These are phyloP conservation scores for Ploettnerulaceae sp. DNA, from an alignment of 2,329 filamentous ascomycete genomes.

Conservation along the genomic window DNA sequence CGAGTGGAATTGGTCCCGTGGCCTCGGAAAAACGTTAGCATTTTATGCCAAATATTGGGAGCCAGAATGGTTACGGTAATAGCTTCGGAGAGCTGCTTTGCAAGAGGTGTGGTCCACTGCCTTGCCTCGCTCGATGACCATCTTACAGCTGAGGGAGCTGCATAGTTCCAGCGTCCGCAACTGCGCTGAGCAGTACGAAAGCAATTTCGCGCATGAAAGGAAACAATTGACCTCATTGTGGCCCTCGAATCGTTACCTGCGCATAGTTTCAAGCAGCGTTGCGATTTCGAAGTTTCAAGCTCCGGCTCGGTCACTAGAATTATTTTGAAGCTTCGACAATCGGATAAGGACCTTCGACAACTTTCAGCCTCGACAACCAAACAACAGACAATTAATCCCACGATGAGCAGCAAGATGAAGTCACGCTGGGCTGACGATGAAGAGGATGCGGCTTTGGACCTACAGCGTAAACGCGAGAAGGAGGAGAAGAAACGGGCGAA, in stretches of 20 bases:
- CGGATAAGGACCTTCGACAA: conserved; percentile 7
- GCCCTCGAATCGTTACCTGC: conserved; percentile 10
- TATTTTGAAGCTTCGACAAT: too few species aligned
- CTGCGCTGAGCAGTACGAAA: conserved; percentile 20
- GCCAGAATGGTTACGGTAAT: conserved; percentile 61
- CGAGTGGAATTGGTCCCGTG: conserved; percentile 86
- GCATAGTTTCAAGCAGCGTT: conserved; percentile 14
- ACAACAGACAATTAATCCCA: conserved; percentile 14
- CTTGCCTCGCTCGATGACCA: conserved; percentile 31
- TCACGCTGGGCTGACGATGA: conserved; percentile 88
- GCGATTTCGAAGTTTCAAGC: too few species aligned
- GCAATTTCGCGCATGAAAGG: conserved; percentile 19
- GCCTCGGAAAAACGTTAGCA: conserved; percentile 47
- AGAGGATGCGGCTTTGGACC: conserved; percentile 71
- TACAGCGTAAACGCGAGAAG: conserved; percentile 72
- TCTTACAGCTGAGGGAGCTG: conserved; percentile 21
- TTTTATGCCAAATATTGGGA: not conserved
- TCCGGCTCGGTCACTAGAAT: too few species aligned
- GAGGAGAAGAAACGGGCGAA: conserved; percentile 84
- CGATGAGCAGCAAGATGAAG: conserved; percentile 30
- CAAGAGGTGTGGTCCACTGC: conserved; percentile 87
- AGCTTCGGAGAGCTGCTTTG: conserved; percentile 79
- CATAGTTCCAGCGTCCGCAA: conserved; percentile 19
- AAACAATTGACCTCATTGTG: conserved; percentile 31
- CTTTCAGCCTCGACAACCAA: conserved; percentile 8